Conservation (phyloP, 441 rosid species). For the Melastoma candidum region DNA sequence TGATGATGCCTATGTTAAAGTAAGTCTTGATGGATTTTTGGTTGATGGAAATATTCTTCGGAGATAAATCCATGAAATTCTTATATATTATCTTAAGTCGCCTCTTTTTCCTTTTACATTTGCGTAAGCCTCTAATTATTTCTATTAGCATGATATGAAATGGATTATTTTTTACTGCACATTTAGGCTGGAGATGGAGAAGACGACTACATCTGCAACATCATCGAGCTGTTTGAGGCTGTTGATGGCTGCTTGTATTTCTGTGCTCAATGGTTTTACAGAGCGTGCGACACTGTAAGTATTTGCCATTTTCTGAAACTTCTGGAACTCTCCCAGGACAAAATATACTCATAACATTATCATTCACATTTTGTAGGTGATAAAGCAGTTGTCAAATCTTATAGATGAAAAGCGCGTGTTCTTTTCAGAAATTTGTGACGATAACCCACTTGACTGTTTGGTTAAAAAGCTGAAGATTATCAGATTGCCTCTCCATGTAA, state of each 20-base stretch:
- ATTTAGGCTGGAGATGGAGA: slow-evolving; percentile 39
- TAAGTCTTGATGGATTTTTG: slow-evolving; percentile 6
- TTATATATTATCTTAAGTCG: not conserved
- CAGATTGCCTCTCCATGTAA: slow-evolving; percentile 33
- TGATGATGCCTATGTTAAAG: slow-evolving; percentile 57
- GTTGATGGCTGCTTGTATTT: slow-evolving; percentile 31
- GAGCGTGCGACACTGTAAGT: slow-evolving; percentile 62
- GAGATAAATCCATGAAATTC: too few relatives aligned
- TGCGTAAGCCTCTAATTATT: not conserved
- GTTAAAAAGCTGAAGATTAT: slow-evolving; percentile 35
- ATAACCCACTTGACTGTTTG: slow-evolving; percentile 44
- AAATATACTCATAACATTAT: not conserved
- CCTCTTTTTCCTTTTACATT: not conserved
- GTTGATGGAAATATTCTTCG: not conserved
- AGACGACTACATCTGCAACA: slow-evolving; percentile 35
- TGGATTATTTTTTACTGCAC: not conserved
- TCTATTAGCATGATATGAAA: not conserved
- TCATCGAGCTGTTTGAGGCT: slow-evolving; percentile 52
- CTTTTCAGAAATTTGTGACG: slow-evolving; percentile 40
- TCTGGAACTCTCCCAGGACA: not conserved
- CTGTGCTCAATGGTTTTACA: slow-evolving; percentile 62
- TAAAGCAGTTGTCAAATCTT: slow-evolving; percentile 17
- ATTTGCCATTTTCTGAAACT: not conserved
- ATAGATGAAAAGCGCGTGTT: slow-evolving; percentile 49
- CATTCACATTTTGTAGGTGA: slow-evolving; percentile 26